These are phyloP conservation scores for Ormosia semicastrata DNA, from an alignment of 306 rosid species.

Conservation along the genomic window DNA sequence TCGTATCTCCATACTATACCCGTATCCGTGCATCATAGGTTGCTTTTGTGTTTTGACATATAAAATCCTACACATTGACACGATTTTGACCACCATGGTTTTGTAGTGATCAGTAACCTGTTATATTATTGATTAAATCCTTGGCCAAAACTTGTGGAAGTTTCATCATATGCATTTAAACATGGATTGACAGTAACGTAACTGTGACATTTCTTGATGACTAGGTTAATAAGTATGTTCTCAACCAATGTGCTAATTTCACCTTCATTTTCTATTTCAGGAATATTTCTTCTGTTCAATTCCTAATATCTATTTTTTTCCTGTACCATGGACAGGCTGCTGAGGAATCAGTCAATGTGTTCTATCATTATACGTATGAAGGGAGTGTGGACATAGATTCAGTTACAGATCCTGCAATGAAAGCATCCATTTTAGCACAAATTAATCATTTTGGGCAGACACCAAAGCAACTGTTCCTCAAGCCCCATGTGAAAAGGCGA, in stretches of 20 bases:
- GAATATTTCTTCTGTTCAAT: constrained; percentile 5
- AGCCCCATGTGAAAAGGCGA: constrained; percentile 86
- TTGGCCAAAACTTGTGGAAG: constrained; percentile 12
- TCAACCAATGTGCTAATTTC: constrained; percentile 14
- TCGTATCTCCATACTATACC: too few species aligned
- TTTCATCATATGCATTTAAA: constrained; percentile 9
- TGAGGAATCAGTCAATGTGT: constrained; percentile 95
- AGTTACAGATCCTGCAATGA: constrained; percentile 96
- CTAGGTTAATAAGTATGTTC: background rate
- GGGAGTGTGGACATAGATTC: constrained; percentile 99
- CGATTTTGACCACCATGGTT: background rate
- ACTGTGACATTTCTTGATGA: background rate
- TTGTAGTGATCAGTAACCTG: background rate
- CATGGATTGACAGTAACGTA: background rate
- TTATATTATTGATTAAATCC: background rate
- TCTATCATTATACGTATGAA: constrained; percentile 95
- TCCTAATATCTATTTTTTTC: constrained; percentile 35
- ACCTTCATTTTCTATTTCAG: background rate
- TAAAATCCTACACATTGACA: background rate
- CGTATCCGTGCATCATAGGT: too few species aligned
- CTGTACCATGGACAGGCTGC: constrained; percentile 70
- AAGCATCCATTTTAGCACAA: constrained; percentile 98
- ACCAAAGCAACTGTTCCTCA: constrained; percentile 92
- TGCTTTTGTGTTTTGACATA: background rate
- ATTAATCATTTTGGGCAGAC: constrained; percentile 99